Conservation (phyloP, 805 yeast species). For the Ogataea henricii region DNA sequence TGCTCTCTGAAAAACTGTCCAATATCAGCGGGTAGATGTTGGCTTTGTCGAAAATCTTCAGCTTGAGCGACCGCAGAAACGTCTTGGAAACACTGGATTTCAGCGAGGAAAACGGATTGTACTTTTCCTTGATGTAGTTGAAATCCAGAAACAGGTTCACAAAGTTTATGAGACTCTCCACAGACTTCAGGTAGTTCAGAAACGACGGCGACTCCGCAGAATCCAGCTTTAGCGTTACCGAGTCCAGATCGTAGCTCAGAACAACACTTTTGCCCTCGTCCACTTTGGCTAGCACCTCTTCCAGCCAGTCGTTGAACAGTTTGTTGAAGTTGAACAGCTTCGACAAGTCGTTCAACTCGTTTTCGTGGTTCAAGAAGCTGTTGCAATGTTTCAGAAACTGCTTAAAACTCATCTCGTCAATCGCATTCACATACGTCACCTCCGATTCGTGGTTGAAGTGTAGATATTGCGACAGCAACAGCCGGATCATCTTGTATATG, state of each 20-base stretch:
- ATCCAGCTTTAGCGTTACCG: slow-evolving; percentile 8
- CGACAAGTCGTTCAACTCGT: slow-evolving; percentile 7
- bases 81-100: slow-evolving; percentile 23
- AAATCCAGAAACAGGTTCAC: slow-evolving; percentile 24
- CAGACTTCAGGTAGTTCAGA: slow-evolving; percentile 19
- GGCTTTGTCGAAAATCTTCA: slow-evolving; percentile 23
- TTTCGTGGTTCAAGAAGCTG: slow-evolving; percentile 5
- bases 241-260: slow-evolving; percentile 8
- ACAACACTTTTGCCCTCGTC: slow-evolving; percentile 13
- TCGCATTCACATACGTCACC: slow-evolving; percentile 12
- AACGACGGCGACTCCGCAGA: not conserved
- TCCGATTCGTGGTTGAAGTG: slow-evolving; percentile 14
- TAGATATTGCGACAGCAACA: slow-evolving; percentile 15
- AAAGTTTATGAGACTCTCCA: slow-evolving; percentile 26
- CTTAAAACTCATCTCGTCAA: slow-evolving; percentile 19
- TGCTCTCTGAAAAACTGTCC: slow-evolving; percentile 20
- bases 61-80: slow-evolving; percentile 23
- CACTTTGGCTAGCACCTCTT: slow-evolving; percentile 15
- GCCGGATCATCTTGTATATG: slow-evolving; percentile 11
- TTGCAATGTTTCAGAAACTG: slow-evolving; percentile 21
- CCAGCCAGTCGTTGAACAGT: slow-evolving; percentile 27
- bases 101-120: slow-evolving; percentile 18
- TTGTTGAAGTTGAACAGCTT: slow-evolving; percentile 27
- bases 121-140: slow-evolving; percentile 8
- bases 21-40: slow-evolving; percentile 31